Conservation (phyloP, 306 rosid species). For the Vigna unguiculata region DNA sequence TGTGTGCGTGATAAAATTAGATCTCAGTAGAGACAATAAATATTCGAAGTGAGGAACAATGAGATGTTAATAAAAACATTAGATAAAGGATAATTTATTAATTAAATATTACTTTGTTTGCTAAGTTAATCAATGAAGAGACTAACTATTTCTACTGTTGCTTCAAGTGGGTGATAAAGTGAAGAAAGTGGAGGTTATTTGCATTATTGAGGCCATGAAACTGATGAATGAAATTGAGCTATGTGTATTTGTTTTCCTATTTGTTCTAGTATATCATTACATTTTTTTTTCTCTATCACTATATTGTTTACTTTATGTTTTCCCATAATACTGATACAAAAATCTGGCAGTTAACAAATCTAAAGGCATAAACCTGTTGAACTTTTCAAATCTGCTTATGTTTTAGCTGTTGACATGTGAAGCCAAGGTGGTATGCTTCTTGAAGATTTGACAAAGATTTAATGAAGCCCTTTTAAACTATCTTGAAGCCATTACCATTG, state of each 20-base stretch:
- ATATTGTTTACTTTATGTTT: conserved; percentile 7
- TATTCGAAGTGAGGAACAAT: no score
- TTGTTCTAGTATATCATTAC: no score
- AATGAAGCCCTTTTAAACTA: no score
- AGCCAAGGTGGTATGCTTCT: no score
- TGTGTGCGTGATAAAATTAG: no score
- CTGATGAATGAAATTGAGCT: conserved; percentile 98
- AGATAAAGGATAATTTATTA: conserved; percentile 4
- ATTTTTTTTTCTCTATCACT: no score
- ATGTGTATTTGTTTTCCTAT: conserved; percentile 17
- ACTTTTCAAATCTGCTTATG: conserved; percentile 9
- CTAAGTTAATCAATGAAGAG: conserved; percentile 4
- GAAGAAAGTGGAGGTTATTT: conserved; percentile 84
- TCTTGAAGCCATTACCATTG: no score
- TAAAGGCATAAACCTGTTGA: conserved; percentile 3
- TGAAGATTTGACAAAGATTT: no score
- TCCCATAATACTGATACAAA: background rate
- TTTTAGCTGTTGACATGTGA: no score
- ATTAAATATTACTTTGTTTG: background rate
- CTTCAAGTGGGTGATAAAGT: conserved; percentile 93
- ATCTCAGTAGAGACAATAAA: no score
- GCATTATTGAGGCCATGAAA: conserved; percentile 98
- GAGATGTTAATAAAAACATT: no score
- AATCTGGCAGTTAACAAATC: background rate
- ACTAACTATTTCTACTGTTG: conserved; percentile 33